A percentile compares a stretch with the other conserved stretches of the same genome.
These are phyloP conservation scores for Sclerotinia borealis DNA, from an alignment of 2,329 filamentous ascomycete genomes.

Conservation along the genomic window DNA sequence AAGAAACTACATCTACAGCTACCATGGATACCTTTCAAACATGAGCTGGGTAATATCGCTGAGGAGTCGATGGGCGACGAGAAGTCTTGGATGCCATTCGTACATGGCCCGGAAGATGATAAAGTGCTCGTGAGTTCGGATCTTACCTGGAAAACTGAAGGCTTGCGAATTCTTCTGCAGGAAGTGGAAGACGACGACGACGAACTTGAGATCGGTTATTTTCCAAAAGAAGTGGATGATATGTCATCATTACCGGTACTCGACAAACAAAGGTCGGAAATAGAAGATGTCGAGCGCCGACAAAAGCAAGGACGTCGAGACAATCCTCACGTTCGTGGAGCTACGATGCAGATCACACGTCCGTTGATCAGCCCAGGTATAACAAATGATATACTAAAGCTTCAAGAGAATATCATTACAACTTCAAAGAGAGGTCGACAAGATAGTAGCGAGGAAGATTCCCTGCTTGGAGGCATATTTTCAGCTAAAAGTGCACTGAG, in stretches of 20 bases:
- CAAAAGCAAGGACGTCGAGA: background rate
- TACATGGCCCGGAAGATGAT: constrained; percentile 27
- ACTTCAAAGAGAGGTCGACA: constrained; percentile 20
- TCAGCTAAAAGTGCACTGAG: constrained; percentile 40
- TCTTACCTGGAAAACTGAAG: constrained; percentile 43
- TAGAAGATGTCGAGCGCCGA: constrained; percentile 13
- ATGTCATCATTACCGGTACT: constrained; percentile 36
- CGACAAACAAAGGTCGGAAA: constrained; percentile 35
- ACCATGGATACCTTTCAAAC: constrained; percentile 42
- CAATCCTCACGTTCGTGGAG: background rate
- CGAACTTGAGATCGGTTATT: constrained; percentile 30
- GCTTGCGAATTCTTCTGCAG: constrained; percentile 40
- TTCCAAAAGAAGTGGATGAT: constrained; percentile 25
- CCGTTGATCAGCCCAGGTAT: background rate
- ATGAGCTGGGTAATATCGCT: constrained; percentile 31
- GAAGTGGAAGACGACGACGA: constrained; percentile 35
- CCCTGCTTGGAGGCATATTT: constrained; percentile 28
- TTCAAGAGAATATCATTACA: constrained; percentile 1
- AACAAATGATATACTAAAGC: background rate
- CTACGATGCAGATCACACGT: too few species aligned
- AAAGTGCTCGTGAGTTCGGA: constrained; percentile 35
- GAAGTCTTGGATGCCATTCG: constrained; percentile 33
- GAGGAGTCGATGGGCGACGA: constrained; percentile 37
- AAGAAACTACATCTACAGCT: constrained; percentile 37
- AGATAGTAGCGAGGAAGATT: constrained; percentile 8